phyloP scores from a whole-genome alignment of 2,329 filamentous ascomycete species.

The Aurifilum marmelostoma region DNA sequence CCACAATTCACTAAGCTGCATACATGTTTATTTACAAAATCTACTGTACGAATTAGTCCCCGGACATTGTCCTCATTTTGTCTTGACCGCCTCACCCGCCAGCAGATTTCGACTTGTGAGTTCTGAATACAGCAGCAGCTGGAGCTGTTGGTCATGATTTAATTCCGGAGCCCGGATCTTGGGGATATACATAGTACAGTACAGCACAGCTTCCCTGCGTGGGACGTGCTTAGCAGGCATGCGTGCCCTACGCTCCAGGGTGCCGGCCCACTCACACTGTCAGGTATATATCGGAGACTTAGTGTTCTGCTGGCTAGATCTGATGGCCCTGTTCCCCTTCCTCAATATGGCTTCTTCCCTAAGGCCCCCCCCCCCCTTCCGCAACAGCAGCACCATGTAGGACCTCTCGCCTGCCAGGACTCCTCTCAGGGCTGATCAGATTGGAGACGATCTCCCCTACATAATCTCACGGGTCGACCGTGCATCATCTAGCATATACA shows the following conservation, averaged over 20 bases:
- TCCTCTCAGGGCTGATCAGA: neutral
- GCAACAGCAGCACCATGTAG: neutral
- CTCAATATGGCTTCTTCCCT: neutral
- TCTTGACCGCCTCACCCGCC: neutral
- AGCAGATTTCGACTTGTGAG: neutral
- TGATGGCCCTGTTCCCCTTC: neutral
- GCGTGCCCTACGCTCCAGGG: neutral
- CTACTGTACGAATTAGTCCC: too few relatives aligned
- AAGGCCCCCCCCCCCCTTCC: too few relatives aligned
- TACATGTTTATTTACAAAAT: neutral
- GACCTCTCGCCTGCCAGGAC: neutral
- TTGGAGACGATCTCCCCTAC: neutral
- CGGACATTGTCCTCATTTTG: too few relatives aligned
- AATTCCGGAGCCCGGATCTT: neutral
- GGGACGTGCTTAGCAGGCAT: neutral
- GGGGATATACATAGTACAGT: neutral
- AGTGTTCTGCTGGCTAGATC: neutral
- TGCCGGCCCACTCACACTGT: neutral
- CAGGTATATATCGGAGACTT: neutral
- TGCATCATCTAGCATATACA: neutral
- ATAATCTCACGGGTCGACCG: neutral
- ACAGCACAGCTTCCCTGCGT: neutral
- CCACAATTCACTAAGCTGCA: neutral
- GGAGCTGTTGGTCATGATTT: neutral
- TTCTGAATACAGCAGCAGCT: neutral